Conservation (phyloP, 2,329 filamentous ascomycete species). For the Fusarium austroafricanum region DNA sequence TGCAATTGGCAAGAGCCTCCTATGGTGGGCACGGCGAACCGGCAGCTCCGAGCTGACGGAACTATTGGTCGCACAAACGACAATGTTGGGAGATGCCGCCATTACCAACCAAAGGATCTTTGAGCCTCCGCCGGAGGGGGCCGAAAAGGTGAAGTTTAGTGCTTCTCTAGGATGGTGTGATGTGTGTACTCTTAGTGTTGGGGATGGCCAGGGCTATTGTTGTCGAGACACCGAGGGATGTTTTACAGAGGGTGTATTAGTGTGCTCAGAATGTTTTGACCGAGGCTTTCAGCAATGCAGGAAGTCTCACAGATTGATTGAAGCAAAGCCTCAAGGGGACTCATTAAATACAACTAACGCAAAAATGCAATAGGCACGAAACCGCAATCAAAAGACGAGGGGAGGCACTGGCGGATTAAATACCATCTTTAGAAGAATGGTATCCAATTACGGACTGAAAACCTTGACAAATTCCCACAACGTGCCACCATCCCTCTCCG, state of each 20-base stretch:
- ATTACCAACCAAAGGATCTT: too few relatives aligned
- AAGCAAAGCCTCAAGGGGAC: too few relatives aligned
- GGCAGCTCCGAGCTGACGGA: fast-evolving
- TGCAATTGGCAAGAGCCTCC: fast-evolving
- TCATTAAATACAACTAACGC: too few relatives aligned
- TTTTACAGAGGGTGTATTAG: fast-evolving
- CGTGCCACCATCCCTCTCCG: too few relatives aligned
- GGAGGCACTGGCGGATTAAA: too few relatives aligned
- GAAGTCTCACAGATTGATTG: too few relatives aligned
- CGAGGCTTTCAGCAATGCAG: not conserved
- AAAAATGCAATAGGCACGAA: too few relatives aligned
- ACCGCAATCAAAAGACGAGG: too few relatives aligned
- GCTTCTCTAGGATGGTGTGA: fast-evolving
- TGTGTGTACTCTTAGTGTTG: not conserved
- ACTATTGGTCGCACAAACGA: not conserved
- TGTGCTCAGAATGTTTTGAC: not conserved
- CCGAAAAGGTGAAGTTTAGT: fast-evolving
- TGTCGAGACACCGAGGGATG: not conserved
- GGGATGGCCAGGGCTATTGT: fast-evolving
- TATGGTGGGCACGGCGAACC: not conserved
- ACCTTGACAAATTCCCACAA: too few relatives aligned
- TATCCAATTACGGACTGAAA: too few relatives aligned
- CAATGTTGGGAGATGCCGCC: fast-evolving
- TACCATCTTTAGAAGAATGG: too few relatives aligned
- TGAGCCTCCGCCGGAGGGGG: fast-evolving